A percentile compares a stretch with the other conserved stretches of the same genome.
Evolutionary conservation across 352 stramenopile species (phyloP).

Genomic region (Pythium angustatum): DNA sequence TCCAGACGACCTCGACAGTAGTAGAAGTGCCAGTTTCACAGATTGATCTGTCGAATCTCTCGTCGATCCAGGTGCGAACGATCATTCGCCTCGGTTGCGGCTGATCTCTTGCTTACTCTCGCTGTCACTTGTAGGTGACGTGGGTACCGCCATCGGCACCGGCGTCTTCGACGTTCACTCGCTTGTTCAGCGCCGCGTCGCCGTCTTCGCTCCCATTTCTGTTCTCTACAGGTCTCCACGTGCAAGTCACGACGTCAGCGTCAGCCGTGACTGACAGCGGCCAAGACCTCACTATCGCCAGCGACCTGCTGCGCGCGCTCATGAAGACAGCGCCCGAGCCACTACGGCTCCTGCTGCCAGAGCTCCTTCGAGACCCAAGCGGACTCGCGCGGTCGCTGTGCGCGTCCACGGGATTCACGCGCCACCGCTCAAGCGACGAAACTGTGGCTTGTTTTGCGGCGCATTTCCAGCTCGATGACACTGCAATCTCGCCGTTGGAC

Average conservation of each 20-base stretch:
- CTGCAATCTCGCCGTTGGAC: too few species aligned
- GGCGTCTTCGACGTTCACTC: conserved; percentile 14
- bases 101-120: too few species aligned
- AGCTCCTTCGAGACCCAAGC: background rate
- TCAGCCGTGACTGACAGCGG: background rate
- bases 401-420: conserved; percentile 15
- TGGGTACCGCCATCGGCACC: conserved; percentile 2
- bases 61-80: conserved; percentile 17
- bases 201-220: conserved; percentile 8
- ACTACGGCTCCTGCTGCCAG: background rate
- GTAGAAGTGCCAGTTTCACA: background rate
- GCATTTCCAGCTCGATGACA: conserved; percentile 7
- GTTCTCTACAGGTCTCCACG: conserved; percentile 16
- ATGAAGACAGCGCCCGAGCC: background rate
- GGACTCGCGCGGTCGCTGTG: conserved; percentile 23
- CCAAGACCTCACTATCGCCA: background rate
- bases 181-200: conserved; percentile 9
- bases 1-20: background rate
- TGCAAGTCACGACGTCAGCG: conserved; percentile 8
- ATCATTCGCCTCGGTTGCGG: background rate
- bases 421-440: background rate
- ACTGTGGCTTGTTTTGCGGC: conserved; percentile 16
- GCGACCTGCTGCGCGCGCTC: background rate
- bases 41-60: conserved; percentile 9
- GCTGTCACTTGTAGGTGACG: conserved; percentile 9